phyloP scores from a whole-genome alignment of 192 early-diverging fungal genomes.

The Backusella tarrabulga region DNA sequence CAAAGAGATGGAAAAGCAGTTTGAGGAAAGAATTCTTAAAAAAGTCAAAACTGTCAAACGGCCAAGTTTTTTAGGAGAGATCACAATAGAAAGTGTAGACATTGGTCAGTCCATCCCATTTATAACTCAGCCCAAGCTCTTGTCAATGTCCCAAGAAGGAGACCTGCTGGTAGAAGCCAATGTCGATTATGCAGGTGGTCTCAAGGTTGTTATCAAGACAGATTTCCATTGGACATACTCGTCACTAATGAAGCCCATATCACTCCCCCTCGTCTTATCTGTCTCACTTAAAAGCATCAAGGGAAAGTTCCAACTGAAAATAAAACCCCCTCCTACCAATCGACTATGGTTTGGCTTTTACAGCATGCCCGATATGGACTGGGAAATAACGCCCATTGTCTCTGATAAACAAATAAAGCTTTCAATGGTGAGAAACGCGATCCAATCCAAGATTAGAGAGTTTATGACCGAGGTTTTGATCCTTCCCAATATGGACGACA shows the following conservation, averaged over 20 bases:
- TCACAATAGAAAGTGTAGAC: conserved; percentile 71
- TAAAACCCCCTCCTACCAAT: conserved; percentile 80
- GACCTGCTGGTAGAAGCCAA: conserved; percentile 73
- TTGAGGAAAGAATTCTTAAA: conserved; percentile 49
- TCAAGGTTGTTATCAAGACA: conserved; percentile 65
- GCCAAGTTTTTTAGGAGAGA: conserved; percentile 76
- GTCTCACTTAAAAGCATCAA: conserved; percentile 71
- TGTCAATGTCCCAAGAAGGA: conserved; percentile 68
- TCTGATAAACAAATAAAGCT: conserved; percentile 82
- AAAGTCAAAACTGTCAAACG: conserved; percentile 60
- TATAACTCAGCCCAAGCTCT: conserved; percentile 72
- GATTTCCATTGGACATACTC: conserved; percentile 58
- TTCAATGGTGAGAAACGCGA: conserved; percentile 76
- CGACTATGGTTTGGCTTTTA: conserved; percentile 88
- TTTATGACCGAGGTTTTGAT: conserved; percentile 77
- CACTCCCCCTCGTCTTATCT: conserved; percentile 74
- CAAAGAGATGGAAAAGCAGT: conserved; percentile 24
- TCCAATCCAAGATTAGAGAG: conserved; percentile 82
- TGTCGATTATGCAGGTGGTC: conserved; percentile 68
- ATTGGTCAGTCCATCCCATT: conserved; percentile 79
- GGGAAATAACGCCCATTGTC: conserved; percentile 76
- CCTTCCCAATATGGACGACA: conserved; percentile 88
- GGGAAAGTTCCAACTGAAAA: conserved; percentile 71
- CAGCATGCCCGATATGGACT: conserved; percentile 69
- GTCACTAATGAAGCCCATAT: conserved; percentile 58